phyloP scores from a whole-genome alignment of 495 filamentous ascomycete genomes.

The Lophiotrema nucula region DNA sequence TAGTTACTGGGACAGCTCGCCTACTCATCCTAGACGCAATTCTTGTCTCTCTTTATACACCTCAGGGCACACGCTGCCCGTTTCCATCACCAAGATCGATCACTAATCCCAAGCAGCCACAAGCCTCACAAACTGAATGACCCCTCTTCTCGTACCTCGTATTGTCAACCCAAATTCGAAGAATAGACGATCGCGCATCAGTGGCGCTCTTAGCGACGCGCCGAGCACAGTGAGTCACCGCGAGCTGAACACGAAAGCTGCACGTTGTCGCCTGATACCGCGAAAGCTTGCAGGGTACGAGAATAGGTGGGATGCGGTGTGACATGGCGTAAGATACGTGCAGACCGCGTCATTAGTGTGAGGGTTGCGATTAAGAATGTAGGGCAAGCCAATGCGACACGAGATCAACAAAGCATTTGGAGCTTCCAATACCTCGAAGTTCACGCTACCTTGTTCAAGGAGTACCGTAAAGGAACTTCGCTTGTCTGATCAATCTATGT shows the following conservation, averaged over 20 bases:
- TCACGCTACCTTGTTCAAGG: too few relatives aligned
- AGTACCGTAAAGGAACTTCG: too few relatives aligned
- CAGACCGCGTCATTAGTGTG: background rate
- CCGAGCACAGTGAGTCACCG: constrained; percentile 5
- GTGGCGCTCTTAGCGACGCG: constrained; percentile 23
- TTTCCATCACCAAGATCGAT: background rate
- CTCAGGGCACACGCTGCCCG: background rate
- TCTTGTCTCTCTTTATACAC: background rate
- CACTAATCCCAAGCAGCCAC: constrained; percentile 2
- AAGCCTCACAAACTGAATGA: background rate
- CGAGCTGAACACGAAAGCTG: constrained; percentile 12
- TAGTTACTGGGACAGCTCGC: too few relatives aligned
- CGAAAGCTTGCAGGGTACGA: background rate
- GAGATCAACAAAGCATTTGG: too few relatives aligned
- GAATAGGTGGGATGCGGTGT: background rate
- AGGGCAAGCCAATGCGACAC: too few relatives aligned
- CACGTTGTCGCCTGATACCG: constrained; percentile 23
- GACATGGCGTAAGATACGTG: constrained; percentile 3
- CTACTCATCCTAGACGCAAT: too few relatives aligned
- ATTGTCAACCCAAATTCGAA: background rate
- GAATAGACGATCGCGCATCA: background rate
- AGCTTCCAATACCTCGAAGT: too few relatives aligned
- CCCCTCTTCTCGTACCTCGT: background rate
- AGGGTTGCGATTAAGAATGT: too few relatives aligned
- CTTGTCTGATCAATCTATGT: too few relatives aligned